A percentile compares a stretch with the other conserved stretches of the same genome.
phyloP scores from a whole-genome alignment of 2,329 filamentous ascomycete species.

The Biscogniauxia sp. region DNA sequence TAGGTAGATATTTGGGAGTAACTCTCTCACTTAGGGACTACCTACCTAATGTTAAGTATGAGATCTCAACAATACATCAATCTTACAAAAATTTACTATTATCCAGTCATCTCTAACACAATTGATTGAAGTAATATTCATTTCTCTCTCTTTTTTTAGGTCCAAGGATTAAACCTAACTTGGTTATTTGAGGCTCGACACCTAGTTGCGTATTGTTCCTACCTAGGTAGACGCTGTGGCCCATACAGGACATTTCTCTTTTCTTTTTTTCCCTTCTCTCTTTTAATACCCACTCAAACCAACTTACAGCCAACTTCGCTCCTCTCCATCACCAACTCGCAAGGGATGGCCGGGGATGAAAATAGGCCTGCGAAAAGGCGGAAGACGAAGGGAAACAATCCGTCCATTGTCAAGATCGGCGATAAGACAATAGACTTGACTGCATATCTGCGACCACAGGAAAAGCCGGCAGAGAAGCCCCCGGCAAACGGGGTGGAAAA shows the following conservation, averaged over 20 bases:
- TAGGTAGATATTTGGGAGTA: too few relatives aligned
- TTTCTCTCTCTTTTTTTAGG: too few relatives aligned
- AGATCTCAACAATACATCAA: too few relatives aligned
- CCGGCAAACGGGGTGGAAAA: conserved; percentile 6
- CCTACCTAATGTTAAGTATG: too few relatives aligned
- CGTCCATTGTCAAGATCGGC: conserved; percentile 44
- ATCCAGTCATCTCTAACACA: too few relatives aligned
- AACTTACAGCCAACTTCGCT: not conserved
- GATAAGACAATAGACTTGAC: conserved; percentile 48
- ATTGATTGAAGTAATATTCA: too few relatives aligned
- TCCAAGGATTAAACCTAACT: too few relatives aligned
- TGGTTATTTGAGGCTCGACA: too few relatives aligned
- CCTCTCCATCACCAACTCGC: conserved; percentile 3
- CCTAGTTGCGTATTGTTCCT: too few relatives aligned
- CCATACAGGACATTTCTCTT: not conserved
- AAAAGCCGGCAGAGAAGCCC: conserved; percentile 26
- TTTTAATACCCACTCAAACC: not conserved
- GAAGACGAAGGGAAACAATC: conserved; percentile 31
- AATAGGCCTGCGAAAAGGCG: conserved; percentile 37
- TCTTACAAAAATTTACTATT: too few relatives aligned
- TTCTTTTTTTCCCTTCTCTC: not conserved
- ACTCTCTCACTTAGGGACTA: too few relatives aligned
- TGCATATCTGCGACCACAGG: conserved; percentile 44
- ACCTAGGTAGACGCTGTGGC: too few relatives aligned
- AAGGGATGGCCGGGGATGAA: conserved; percentile 25